Evolutionary conservation across 75 land plant species (phyloP).

Genomic region (Cupressus sempervirens): DNA sequence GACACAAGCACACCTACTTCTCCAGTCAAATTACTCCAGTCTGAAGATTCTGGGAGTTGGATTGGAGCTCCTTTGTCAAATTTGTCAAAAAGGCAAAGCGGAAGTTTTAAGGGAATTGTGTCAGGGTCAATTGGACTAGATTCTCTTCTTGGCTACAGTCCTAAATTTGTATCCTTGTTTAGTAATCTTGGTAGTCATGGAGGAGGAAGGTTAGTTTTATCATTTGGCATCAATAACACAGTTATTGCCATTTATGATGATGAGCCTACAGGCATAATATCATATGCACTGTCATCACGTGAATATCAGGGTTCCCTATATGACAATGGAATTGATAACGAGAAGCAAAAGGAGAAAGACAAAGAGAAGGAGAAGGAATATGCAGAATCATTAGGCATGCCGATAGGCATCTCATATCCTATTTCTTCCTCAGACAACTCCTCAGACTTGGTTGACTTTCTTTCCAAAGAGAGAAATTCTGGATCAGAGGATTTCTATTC

Average conservation of each 20-base stretch:
- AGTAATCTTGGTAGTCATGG: no score
- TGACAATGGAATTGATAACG: conserved; percentile 23
- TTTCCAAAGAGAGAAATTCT: no score
- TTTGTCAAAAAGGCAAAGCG: no score
- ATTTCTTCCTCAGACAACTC: conserved; percentile 27
- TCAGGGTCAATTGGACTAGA: conserved; percentile 19
- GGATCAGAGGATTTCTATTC: no score
- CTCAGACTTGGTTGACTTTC: conserved; percentile 28
- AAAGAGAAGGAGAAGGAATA: conserved; percentile 19
- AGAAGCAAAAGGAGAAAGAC: conserved; percentile 16
- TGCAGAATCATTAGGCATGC: conserved; percentile 11
- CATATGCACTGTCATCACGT: no score
- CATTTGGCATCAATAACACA: no score
- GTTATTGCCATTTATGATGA: no score
- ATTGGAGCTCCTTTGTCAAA: no score
- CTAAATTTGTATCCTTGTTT: conserved; percentile 30
- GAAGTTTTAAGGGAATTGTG: conserved; percentile 16
- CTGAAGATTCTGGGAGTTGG: no score
- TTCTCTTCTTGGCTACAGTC: conserved; percentile 15
- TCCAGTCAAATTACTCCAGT: no score
- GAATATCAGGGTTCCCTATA: conserved; percentile 32
- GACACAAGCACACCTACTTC: conserved; percentile 34
- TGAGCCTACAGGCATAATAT: no score
- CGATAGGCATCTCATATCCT: conserved; percentile 11
- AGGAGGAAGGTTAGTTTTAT: conserved; percentile 48